Conservation (phyloP, 768 basidiomycete species). For the Amanita fuliginea region DNA sequence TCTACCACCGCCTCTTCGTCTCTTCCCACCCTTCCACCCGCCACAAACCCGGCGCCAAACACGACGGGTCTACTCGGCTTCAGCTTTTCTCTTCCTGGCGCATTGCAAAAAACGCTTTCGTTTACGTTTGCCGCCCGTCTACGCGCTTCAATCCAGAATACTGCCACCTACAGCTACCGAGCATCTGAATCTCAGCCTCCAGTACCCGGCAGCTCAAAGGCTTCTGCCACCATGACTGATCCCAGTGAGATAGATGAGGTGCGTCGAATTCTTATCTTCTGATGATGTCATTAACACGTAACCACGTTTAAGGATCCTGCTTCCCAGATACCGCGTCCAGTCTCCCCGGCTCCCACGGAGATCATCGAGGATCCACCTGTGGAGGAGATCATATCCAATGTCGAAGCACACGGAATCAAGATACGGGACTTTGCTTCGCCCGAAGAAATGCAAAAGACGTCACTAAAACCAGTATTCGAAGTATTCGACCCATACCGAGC, state of each 20-base stretch:
- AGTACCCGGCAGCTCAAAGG: background rate
- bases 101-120: background rate
- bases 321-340: constrained; percentile 11
- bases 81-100: background rate
- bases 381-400: constrained; percentile 18
- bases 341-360: constrained; percentile 26
- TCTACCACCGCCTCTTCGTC: background rate
- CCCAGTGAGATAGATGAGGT: background rate
- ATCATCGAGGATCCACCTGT: constrained; percentile 17
- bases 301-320: background rate
- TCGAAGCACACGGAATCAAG: constrained; percentile 24
- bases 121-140: background rate
- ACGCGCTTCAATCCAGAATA: background rate
- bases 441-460: constrained; percentile 3
- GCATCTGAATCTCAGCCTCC: background rate
- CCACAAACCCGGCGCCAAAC: background rate
- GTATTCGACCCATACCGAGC: constrained; percentile 27
- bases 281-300: background rate
- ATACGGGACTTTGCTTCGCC: constrained; percentile 27
- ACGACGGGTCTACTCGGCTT: background rate
- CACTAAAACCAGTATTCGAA: constrained; percentile 16
- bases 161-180: background rate
- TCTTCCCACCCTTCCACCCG: background rate
- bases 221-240: background rate
- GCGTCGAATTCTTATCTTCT: background rate